Evolutionary conservation across 2,329 filamentous ascomycete species (phyloP).

Genomic region (Hawksworthiomyces lignivorus): DNA sequence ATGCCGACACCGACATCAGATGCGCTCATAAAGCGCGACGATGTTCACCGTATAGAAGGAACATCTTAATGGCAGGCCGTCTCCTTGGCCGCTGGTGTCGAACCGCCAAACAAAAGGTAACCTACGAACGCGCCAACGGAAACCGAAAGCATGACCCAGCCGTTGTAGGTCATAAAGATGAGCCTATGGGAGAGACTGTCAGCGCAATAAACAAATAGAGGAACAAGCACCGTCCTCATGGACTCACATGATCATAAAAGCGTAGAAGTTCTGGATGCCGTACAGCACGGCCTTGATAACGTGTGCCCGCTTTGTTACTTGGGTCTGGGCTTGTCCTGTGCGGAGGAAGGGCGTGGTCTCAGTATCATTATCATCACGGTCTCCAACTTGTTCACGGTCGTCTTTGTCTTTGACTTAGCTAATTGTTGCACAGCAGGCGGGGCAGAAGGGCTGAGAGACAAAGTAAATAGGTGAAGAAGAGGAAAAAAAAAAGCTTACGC

Average conservation of each 20-base stretch:
- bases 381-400: not conserved
- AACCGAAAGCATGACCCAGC: conserved; percentile 92
- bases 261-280: conserved; percentile 93
- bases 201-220: conserved; percentile 34
- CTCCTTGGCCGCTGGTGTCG: conserved; percentile 66
- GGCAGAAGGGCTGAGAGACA: not conserved
- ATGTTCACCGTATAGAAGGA: too few species aligned
- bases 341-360: conserved; percentile 56
- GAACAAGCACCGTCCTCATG: not conserved
- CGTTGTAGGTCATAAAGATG: conserved; percentile 99
- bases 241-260: conserved; percentile 98
- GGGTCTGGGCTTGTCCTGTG: conserved; percentile 63
- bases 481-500: conserved; percentile 35
- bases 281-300: conserved; percentile 78
- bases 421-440: conserved; percentile 1
- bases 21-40: too few species aligned
- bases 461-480: too few species aligned
- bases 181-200: conserved; percentile 58
- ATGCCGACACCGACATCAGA: too few species aligned
- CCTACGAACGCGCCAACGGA: conserved; percentile 83
- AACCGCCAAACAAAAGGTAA: conserved; percentile 71
- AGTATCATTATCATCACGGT: conserved; percentile 40
- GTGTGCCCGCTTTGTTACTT: conserved; percentile 60
- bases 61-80: conserved; percentile 90
- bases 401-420: conserved; percentile 9